These are phyloP conservation scores for Udeniomyces megalosporus DNA, from an alignment of 768 basidiomycete genomes.

Conservation along the genomic window DNA sequence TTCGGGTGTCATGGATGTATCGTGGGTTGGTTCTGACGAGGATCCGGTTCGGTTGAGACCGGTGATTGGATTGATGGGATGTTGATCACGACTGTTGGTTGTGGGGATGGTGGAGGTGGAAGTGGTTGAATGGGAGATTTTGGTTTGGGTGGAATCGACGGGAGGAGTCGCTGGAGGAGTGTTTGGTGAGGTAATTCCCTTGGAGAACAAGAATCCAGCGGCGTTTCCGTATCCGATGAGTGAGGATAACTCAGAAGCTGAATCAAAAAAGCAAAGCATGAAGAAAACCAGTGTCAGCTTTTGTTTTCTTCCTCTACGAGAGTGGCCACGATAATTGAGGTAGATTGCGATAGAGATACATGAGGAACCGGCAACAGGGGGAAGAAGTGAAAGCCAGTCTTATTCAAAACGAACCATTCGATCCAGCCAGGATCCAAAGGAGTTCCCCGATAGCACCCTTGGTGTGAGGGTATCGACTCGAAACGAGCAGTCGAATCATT, in stretches of 20 bases:
- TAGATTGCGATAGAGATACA: not conserved
- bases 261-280: not conserved
- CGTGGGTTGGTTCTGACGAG: constrained; percentile 24
- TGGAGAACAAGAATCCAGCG: constrained; percentile 83
- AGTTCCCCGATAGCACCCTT: constrained; percentile 73
- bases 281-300: not conserved
- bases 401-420: constrained; percentile 39
- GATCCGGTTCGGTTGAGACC: constrained; percentile 36
- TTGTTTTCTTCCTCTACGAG: too few relatives aligned
- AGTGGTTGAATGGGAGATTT: not conserved
- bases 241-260: constrained; percentile 55
- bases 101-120: not conserved
- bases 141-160: not conserved
- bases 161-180: not conserved
- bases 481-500: constrained; percentile 56
- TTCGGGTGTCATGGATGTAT: constrained; percentile 61
- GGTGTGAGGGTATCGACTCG: constrained; percentile 46
- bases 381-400: too few relatives aligned
- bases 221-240: constrained; percentile 90
- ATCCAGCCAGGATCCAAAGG: constrained; percentile 66
- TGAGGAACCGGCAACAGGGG: not conserved
- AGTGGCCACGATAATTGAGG: too few relatives aligned
- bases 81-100: too few relatives aligned
- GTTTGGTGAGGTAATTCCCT: constrained; percentile 41
- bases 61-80: constrained; percentile 63